Evolutionary conservation across 78 protist genomes (phyloP), one percentile per base, ranked within the genome.

Genomic region (Cyanophora paradoxa): DNA sequence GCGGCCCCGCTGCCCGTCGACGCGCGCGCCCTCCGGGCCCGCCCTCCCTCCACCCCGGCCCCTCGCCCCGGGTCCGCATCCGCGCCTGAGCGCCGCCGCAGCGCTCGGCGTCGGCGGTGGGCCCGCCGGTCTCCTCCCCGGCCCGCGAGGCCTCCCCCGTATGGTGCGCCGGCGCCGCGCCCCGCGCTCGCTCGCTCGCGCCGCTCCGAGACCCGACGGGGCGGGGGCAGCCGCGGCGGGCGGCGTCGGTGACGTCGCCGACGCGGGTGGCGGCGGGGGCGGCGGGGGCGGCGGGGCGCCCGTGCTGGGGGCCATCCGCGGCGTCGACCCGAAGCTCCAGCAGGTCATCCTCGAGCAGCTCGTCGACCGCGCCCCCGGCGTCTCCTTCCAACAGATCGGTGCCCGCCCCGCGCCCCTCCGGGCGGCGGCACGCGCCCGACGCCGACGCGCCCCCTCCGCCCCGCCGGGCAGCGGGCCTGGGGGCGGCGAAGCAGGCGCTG

Each of bases 381-480:
- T 64, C 34, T 54, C 62, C 34, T 54, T 20, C 36, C 1, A 3
- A 4, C 22, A 26, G 13, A 31, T 28, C 20, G 41, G 24, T 50
- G 57, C 3, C 57, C 6, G 24, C 24, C 16, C 26, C 57, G 28
- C 24, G 28, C 57, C 6, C 6, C 3, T 3, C 28, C 57, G 24
- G 3, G 48, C 48, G 10, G 10, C 22, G 6, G 48, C 10, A 42
- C 10, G 48, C 48, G 10, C 10, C 22, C 22, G 6, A 10, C 48
- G 48, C 48, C 48, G 6, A 10, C 48, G 48, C 30, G 7, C 34
- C 57, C 28, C 6, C 16, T 50, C 24, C 57, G 64, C 7, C 28
- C 13, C 41, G 72, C 56, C 56, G 28, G 16, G n/a, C 24, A 50
- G 88, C 86, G 0, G 95, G 95, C 0, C 81, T 90, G 26, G 65